Evolutionary conservation across 2,329 filamentous ascomycete genomes (phyloP).

Genomic region (Tolypocladium inflatum): DNA sequence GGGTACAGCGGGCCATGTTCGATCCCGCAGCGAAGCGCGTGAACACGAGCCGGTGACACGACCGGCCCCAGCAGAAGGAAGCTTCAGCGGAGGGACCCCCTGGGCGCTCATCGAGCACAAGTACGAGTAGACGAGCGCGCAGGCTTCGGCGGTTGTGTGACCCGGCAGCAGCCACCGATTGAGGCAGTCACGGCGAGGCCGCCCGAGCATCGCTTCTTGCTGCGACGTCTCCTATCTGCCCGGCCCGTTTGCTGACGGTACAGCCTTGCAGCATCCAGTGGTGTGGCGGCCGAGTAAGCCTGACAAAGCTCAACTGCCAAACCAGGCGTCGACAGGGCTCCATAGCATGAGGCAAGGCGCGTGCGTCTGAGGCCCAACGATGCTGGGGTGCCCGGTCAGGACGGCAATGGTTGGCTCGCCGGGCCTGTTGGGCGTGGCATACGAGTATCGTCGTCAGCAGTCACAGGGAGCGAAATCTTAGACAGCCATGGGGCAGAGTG

Average conservation of each 20-base stretch:
- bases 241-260: neutral
- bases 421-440: neutral
- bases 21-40: neutral
- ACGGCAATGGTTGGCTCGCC: neutral
- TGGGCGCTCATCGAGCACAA: neutral
- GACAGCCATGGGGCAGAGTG: conserved; percentile 7
- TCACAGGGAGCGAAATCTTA: conserved; percentile 2
- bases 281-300: neutral
- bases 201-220: neutral
- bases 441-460: conserved; percentile 2
- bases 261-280: neutral
- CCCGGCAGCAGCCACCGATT: neutral
- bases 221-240: neutral
- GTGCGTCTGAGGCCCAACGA: neutral
- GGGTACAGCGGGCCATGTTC: neutral
- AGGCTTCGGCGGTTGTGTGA: neutral
- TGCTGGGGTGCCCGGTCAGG: neutral
- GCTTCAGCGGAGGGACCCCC: neutral
- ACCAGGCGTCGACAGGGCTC: neutral
- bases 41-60: neutral
- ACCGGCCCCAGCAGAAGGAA: neutral
- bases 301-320: neutral
- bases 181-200: neutral
- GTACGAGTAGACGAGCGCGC: neutral
- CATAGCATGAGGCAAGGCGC: neutral